Percentiles rank a stretch among this genome's conserved stretches.
Evolutionary conservation across 495 filamentous ascomycete genomes (phyloP).

Genomic region (Penicillium goetzii): DNA sequence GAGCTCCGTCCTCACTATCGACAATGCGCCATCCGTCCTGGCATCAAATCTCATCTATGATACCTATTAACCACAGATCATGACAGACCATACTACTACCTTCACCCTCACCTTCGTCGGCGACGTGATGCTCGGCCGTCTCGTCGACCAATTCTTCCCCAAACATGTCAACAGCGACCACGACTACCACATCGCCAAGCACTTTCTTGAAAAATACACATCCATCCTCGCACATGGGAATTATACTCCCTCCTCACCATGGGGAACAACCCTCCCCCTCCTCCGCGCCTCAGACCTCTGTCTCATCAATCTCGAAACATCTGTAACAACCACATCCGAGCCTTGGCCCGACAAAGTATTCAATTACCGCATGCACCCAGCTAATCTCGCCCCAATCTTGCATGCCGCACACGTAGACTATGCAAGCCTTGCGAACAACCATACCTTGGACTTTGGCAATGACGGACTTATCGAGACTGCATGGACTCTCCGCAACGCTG

Average conservation of each 20-base stretch:
- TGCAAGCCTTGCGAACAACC: conserved; percentile 46
- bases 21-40: neutral
- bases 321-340: conserved; percentile 34
- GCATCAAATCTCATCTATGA: neutral
- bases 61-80: conserved; percentile 7
- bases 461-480: conserved; percentile 42
- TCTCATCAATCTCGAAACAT: conserved; percentile 50
- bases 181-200: conserved; percentile 25
- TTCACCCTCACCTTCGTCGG: conserved; percentile 43
- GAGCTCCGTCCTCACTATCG: neutral
- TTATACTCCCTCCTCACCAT: conserved; percentile 37
- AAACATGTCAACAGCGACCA: conserved; percentile 32
- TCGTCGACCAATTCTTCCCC: conserved; percentile 48
- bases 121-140: conserved; percentile 51
- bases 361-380: conserved; percentile 50
- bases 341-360: conserved; percentile 48
- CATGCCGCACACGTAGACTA: conserved; percentile 38
- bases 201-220: conserved; percentile 24
- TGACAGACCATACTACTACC: conserved; percentile 11
- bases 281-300: conserved; percentile 36
- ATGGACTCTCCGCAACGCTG: conserved; percentile 27
- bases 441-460: conserved; percentile 42
- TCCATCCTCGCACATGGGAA: conserved; percentile 16
- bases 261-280: conserved; percentile 41
- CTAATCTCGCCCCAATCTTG: conserved; percentile 36